phyloP scores from a whole-genome alignment of 1,139 yeast genomes.

The Yamadazyma sp. region DNA sequence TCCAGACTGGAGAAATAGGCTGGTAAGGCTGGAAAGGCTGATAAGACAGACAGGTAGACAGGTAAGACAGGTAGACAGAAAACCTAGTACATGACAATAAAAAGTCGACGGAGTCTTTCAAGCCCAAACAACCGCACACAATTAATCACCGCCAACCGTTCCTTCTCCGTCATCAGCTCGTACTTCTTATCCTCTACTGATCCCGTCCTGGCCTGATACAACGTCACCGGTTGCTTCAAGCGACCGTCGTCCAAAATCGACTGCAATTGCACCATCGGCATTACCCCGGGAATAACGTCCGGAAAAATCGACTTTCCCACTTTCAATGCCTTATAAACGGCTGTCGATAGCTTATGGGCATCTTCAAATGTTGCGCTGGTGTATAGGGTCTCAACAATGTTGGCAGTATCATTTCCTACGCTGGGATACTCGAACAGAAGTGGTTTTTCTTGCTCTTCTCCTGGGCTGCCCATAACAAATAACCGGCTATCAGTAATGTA shows the following conservation, averaged over 20 bases:
- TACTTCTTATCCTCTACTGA: slow-evolving; percentile 17
- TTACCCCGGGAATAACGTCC: slow-evolving; percentile 49
- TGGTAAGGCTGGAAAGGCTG: no score
- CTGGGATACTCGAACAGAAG: slow-evolving; percentile 9
- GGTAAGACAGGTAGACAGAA: not conserved
- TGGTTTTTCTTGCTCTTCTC: slow-evolving; percentile 4
- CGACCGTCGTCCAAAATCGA: slow-evolving; percentile 12
- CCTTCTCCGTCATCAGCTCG: slow-evolving; percentile 18
- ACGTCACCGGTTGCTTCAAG: slow-evolving; percentile 13
- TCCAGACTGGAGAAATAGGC: no score
- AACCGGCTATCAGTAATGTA: slow-evolving; percentile 41
- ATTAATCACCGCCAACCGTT: slow-evolving; percentile 34
- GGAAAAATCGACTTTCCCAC: slow-evolving; percentile 28
- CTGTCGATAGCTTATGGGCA: slow-evolving; percentile 24
- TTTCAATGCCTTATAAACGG: slow-evolving; percentile 16
- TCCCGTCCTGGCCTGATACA: slow-evolving; percentile 15
- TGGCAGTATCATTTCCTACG: slow-evolving; percentile 1
- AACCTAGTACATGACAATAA: slow-evolving; percentile 16
- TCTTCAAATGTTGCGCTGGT: slow-evolving; percentile 21
- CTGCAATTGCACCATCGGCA: slow-evolving; percentile 47
- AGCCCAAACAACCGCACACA: slow-evolving; percentile 43
- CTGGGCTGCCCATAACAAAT: slow-evolving; percentile 32
- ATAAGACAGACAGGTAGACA: no score
- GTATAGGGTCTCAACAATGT: slow-evolving; percentile 40
- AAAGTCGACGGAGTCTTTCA: slow-evolving; percentile 23